Evolutionary conservation across 2,329 filamentous ascomycete genomes (phyloP), one percentile per base, ranked within the genome.

Genomic region (Ramularia endophylla): DNA sequence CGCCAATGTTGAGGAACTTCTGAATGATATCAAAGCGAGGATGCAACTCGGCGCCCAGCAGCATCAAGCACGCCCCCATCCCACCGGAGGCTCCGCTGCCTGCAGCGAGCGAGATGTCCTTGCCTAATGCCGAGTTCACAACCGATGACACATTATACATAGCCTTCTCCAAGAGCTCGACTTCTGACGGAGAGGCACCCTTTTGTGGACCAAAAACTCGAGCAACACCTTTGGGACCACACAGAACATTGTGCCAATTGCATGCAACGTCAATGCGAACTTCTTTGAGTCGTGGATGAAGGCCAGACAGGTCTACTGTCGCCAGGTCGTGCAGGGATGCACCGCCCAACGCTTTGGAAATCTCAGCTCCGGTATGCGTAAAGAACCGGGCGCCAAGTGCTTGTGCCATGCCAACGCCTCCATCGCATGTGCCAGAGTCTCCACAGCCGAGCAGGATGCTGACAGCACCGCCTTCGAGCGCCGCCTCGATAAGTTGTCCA

Each of bases 371-470:
- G 17, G 65, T 46, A 3, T 37, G 36, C 43, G 70, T 66, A 9
- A 70, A 44, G 12, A 75, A 60, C 2, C 62, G 61, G 3, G 63
- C 71, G 4, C 73, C 73, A 5, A 76, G 64, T 2, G 72, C 72
- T 47, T 76, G 72, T 7, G 73, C 66, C 71, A 76, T 74, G 11
- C 73, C 73, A 0, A 69, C 68, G 11, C 72, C 73, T 5, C 70
- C 73, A 44, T 75, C 73, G 27, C 70, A 73, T 4, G 72, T 75
- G 4, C 71, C 73, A 3, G 72, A 75, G 51, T 76, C 73, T 27
- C 72, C 73, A 48, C 72, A 75, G 1, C 73, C 73, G 16, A 76
- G 55, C 6, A 76, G 59, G 34, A 76, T 70, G 6, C 64, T 65
- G 7, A 58, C 58, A 7, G 63, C 69, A 1, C 71, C 72, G 36